A percentile compares a stretch with the other conserved stretches of the same genome.
phyloP scores from a whole-genome alignment of 1,284 basidiomycete species.

The Neonothopanus nambi region DNA sequence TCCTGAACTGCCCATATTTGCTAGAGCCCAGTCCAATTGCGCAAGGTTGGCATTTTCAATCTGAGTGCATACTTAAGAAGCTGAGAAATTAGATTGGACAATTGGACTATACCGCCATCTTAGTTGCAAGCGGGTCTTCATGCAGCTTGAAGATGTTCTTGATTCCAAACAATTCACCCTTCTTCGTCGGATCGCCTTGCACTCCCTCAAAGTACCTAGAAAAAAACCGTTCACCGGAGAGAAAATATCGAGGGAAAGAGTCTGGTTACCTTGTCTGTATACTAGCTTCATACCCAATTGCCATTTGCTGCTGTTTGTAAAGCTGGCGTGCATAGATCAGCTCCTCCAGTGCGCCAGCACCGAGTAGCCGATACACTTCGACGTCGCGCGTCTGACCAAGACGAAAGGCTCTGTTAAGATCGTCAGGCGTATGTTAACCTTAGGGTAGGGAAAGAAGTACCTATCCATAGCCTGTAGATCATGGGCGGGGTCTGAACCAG shows the following conservation, averaged over 20 bases:
- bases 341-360: conserved; percentile 85
- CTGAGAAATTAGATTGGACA: not conserved
- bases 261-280: conserved; percentile 68
- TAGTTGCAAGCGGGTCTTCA: conserved; percentile 69
- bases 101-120: conserved; percentile 53
- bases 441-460: conserved; percentile 19
- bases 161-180: conserved; percentile 82
- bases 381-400: conserved; percentile 90
- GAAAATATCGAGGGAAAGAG: not conserved
- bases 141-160: conserved; percentile 84
- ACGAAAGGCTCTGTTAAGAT: conserved; percentile 61
- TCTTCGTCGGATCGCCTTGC: conserved; percentile 69
- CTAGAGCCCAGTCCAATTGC: conserved; percentile 77
- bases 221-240: not conserved
- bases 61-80: conserved; percentile 33
- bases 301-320: conserved; percentile 90
- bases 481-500: conserved; percentile 71
- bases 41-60: conserved; percentile 73
- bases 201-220: conserved; percentile 78
- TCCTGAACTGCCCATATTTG: conserved; percentile 50
- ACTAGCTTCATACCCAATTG: conserved; percentile 81
- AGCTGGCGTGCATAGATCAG: conserved; percentile 84
- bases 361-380: conserved; percentile 80
- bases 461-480: conserved; percentile 89
- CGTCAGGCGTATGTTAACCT: not conserved